Evolutionary conservation across 2,329 filamentous ascomycete species (phyloP).

Genomic region (Pseudocercospora vitis): DNA sequence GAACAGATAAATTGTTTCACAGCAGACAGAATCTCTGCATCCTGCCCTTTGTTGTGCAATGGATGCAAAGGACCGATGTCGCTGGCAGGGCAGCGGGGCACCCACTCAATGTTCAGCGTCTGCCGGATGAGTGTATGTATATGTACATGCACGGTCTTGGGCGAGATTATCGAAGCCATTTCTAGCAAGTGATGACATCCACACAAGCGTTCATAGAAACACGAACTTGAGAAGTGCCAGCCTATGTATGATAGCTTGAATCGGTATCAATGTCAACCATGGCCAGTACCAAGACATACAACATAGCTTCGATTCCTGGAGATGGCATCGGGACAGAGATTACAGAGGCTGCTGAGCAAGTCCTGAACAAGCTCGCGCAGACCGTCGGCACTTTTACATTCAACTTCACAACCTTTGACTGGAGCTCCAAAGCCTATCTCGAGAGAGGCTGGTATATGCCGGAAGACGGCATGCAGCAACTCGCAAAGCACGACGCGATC

Average conservation of each 20-base stretch:
- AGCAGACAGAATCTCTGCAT: no score
- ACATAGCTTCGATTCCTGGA: constrained; percentile 52
- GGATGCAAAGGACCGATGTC: no score
- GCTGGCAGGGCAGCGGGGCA: no score
- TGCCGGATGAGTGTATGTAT: no score
- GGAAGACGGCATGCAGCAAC: constrained; percentile 50
- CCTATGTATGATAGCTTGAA: background rate
- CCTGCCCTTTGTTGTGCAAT: no score
- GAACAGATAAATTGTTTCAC: no score
- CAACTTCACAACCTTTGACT: constrained; percentile 54
- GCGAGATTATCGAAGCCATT: background rate
- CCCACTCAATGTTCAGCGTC: no score
- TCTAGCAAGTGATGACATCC: background rate
- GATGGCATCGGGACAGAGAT: constrained; percentile 66
- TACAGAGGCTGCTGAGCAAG: constrained; percentile 55
- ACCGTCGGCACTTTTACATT: constrained; percentile 49
- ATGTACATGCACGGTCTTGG: background rate
- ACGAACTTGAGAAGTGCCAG: no score
- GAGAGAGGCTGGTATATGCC: constrained; percentile 56
- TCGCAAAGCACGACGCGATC: constrained; percentile 56
- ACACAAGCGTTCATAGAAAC: no score
- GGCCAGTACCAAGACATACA: constrained; percentile 23
- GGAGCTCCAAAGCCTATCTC: constrained; percentile 51
- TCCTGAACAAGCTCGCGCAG: constrained; percentile 48
- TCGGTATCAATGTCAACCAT: constrained; percentile 12